Conservation (phyloP, 495 filamentous ascomycete species). For the Articulospora tetracladia region DNA sequence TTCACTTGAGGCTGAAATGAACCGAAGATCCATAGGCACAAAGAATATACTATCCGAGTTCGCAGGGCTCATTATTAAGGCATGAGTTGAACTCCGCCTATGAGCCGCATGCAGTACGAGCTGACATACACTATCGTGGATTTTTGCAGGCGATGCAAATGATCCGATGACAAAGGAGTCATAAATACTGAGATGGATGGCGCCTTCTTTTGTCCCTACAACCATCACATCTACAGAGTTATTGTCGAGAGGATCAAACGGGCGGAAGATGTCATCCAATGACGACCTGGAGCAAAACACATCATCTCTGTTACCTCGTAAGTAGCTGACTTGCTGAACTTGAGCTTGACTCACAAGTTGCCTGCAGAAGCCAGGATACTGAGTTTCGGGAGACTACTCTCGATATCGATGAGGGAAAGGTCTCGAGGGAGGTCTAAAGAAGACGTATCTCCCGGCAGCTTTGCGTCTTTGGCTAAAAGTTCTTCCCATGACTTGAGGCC, state of each 20-base stretch:
- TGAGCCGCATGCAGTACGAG: constrained; percentile 66
- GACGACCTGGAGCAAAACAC: constrained; percentile 67
- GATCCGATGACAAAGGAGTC: constrained; percentile 84
- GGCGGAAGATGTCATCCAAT: constrained; percentile 67
- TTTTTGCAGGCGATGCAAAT: constrained; percentile 33
- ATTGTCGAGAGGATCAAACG: constrained; percentile 54
- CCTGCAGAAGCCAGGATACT: constrained; percentile 60
- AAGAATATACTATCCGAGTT: constrained; percentile 44
- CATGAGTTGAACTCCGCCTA: constrained; percentile 69
- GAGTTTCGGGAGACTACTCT: constrained; percentile 75
- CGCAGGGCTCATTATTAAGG: constrained; percentile 52
- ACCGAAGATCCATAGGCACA: constrained; percentile 76
- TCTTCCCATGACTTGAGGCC: constrained; percentile 24
- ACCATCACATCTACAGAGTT: constrained; percentile 80
- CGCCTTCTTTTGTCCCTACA: constrained; percentile 71
- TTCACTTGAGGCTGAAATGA: constrained; percentile 73
- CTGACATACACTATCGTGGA: constrained; percentile 26
- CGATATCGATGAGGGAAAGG: constrained; percentile 73
- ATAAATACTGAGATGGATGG: constrained; percentile 81
- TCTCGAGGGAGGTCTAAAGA: constrained; percentile 68
- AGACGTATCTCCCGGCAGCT: constrained; percentile 23
- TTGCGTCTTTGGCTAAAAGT: constrained; percentile 23
- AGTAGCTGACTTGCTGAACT: constrained; percentile 15
- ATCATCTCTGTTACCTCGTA: constrained; percentile 50
- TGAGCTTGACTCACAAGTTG: constrained; percentile 44